Conservation (phyloP, 2,329 filamentous ascomycete species). For the Daldinia sp. region DNA sequence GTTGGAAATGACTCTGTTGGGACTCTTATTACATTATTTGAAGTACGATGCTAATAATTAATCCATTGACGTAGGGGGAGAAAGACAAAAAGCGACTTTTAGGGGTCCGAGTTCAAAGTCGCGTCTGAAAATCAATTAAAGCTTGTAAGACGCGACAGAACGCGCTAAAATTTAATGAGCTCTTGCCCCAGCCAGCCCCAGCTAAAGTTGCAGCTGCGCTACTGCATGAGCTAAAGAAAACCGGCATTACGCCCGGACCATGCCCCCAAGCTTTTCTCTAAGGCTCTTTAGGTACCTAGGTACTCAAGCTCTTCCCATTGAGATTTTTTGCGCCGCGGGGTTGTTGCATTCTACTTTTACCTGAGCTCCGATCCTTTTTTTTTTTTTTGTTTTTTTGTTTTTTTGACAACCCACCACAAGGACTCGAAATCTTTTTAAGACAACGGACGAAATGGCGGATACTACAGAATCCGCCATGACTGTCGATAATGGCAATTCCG, state of each 20-base stretch:
- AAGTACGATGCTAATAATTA: not conserved
- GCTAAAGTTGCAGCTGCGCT: not conserved
- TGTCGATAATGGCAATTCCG: slow-evolving; percentile 18
- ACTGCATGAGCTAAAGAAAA: not conserved
- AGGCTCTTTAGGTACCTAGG: no score
- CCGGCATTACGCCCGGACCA: not conserved
- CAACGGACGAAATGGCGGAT: slow-evolving; percentile 27
- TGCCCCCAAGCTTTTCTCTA: not conserved
- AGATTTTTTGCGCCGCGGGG: not conserved
- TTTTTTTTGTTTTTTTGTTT: not conserved
- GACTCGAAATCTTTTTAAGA: not conserved
- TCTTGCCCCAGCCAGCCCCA: not conserved
- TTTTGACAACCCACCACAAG: not conserved
- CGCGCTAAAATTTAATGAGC: slow-evolving; percentile 41
- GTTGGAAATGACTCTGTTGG: not conserved
- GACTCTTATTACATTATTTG: slow-evolving; percentile 21
- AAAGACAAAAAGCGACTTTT: not conserved
- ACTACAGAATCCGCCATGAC: slow-evolving; percentile 11
- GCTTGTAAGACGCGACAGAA: slow-evolving; percentile 47
- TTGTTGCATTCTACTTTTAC: not conserved
- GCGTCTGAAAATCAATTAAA: slow-evolving; percentile 50
- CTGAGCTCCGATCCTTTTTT: not conserved
- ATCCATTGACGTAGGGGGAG: not conserved
- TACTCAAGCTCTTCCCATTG: not conserved
- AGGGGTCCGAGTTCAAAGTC: slow-evolving; percentile 23